These are phyloP conservation scores for Chrysophaeum taylorii DNA, from an alignment of 352 stramenopile genomes.

Conservation along the genomic window DNA sequence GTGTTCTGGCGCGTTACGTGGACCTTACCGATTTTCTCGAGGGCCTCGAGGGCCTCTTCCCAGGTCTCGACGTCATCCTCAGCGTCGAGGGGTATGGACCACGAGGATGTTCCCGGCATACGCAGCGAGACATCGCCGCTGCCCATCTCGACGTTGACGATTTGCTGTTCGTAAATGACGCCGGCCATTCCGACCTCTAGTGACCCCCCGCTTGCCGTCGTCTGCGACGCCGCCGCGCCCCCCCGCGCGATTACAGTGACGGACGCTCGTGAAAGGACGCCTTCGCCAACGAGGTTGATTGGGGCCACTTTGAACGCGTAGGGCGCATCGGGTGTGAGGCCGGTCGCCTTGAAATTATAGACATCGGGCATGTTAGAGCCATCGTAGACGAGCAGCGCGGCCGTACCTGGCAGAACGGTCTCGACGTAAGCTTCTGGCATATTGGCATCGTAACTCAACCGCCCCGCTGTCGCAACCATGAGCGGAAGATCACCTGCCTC, in stretches of 20 bases:
- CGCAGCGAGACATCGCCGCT: background rate
- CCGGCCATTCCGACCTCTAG: conserved; percentile 77
- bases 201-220: conserved; percentile 68
- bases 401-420: conserved; percentile 10
- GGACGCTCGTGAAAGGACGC: conserved; percentile 66
- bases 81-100: background rate
- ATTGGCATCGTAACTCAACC: conserved; percentile 52
- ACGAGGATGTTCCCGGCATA: background rate
- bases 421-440: conserved; percentile 16
- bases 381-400: conserved; percentile 78
- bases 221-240: conserved; percentile 66
- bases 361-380: conserved; percentile 60
- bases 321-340: conserved; percentile 68
- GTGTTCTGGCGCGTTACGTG: conserved; percentile 35
- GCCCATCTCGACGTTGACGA: conserved; percentile 39
- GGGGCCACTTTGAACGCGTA: conserved; percentile 84
- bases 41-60: background rate
- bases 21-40: conserved; percentile 23
- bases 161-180: conserved; percentile 87
- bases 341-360: conserved; percentile 54
- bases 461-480: conserved; percentile 71
- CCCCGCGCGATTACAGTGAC: conserved; percentile 76
- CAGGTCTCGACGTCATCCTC: background rate
- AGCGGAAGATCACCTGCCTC: conserved; percentile 80
- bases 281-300: conserved; percentile 75